Evolutionary conservation across 495 filamentous ascomycete species (phyloP).

Genomic region (Cladorrhinum samala): DNA sequence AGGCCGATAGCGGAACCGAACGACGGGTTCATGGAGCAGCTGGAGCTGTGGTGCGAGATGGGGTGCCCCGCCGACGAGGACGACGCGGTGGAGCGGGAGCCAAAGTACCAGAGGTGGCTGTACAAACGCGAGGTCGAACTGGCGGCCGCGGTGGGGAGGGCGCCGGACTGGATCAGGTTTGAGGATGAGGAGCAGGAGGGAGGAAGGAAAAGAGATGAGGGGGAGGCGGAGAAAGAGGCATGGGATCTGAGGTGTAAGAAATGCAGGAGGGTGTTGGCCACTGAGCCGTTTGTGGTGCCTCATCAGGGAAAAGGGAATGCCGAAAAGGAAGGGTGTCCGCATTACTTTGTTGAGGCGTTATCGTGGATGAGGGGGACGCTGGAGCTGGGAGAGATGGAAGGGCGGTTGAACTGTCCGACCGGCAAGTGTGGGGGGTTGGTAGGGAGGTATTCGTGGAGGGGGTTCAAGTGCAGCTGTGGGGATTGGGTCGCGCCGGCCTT

Average conservation of each 20-base stretch:
- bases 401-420: conserved; percentile 77
- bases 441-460: conserved; percentile 93
- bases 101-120: conserved; percentile 81
- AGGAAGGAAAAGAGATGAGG: too few species aligned
- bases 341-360: conserved; percentile 83
- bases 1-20: conserved; percentile 81
- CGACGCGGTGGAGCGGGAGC: conserved; percentile 51
- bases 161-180: conserved; percentile 70
- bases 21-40: conserved; percentile 78
- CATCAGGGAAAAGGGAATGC: conserved; percentile 25
- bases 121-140: conserved; percentile 72
- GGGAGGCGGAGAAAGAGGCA: conserved; percentile 4
- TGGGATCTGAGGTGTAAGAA: conserved; percentile 57
- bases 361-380: conserved; percentile 88
- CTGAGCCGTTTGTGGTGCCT: conserved; percentile 34
- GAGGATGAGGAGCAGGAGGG: conserved; percentile 77
- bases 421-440: conserved; percentile 68
- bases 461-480: conserved; percentile 85
- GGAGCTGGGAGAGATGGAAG: conserved; percentile 68
- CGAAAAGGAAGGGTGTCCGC: conserved; percentile 53
- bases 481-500: conserved; percentile 91
- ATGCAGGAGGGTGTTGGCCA: conserved; percentile 50
- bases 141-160: conserved; percentile 56
- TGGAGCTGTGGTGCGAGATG: conserved; percentile 83
- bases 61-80: conserved; percentile 57